Evolutionary conservation across 352 stramenopile genomes (phyloP).

Genomic region (Pythium guiyangense): DNA sequence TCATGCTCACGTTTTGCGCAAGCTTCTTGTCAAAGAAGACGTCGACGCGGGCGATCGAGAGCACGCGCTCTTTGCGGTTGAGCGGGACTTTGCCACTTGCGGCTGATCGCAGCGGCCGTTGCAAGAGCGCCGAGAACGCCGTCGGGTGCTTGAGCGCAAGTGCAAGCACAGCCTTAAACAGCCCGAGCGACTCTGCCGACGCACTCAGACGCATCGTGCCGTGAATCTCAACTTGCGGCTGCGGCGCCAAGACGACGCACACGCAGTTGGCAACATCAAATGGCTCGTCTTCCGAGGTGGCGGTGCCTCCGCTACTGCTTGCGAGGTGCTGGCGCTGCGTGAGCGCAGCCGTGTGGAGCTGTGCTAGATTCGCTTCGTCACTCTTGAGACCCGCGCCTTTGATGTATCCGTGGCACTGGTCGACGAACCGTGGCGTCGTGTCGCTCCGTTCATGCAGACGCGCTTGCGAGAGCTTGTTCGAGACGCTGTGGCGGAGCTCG

Average conservation of each 20-base stretch:
- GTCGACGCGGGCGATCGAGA: slow-evolving; percentile 24
- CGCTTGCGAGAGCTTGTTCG: slow-evolving; percentile 31
- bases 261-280: slow-evolving; percentile 40
- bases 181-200: slow-evolving; percentile 11
- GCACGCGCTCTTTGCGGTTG: slow-evolving; percentile 36
- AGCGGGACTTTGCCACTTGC: slow-evolving; percentile 28
- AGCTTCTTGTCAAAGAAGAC: slow-evolving; percentile 23
- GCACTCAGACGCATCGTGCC: slow-evolving; percentile 28
- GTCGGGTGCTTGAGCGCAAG: slow-evolving; percentile 12
- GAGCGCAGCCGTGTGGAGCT: slow-evolving; percentile 20
- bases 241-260: slow-evolving; percentile 39
- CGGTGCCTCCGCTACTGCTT: not conserved
- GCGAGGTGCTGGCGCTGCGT: slow-evolving; percentile 4
- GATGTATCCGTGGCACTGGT: slow-evolving; percentile 57
- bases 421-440: slow-evolving; percentile 40
- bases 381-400: slow-evolving; percentile 23
- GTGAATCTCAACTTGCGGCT: slow-evolving; percentile 33
- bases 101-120: slow-evolving; percentile 33
- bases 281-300: not conserved
- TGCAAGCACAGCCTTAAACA: slow-evolving; percentile 34
- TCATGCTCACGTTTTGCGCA: slow-evolving; percentile 18
- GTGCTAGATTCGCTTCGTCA: slow-evolving; percentile 26
- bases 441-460: slow-evolving; percentile 27
- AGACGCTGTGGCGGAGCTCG: slow-evolving; percentile 33
- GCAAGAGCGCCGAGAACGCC: slow-evolving; percentile 21